These are phyloP conservation scores for Trichoderma aggressivum DNA, from an alignment of 2,329 filamentous ascomycete species.

Conservation along the genomic window DNA sequence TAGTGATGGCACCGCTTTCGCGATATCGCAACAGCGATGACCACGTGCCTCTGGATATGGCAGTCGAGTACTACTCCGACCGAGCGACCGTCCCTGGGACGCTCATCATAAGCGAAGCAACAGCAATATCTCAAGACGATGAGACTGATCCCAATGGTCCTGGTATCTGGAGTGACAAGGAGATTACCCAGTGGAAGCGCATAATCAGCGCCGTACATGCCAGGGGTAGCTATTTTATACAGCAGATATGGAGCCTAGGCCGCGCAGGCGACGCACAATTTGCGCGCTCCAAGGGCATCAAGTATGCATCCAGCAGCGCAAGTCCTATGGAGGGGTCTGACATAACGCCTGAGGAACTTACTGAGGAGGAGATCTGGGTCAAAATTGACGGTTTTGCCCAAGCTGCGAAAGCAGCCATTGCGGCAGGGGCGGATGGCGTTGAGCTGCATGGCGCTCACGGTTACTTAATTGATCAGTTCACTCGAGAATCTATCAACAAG, in stretches of 20 bases:
- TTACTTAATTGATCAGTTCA: background rate
- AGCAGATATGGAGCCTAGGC: slow-evolving; percentile 64
- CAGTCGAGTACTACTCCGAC: slow-evolving; percentile 44
- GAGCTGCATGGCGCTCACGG: background rate
- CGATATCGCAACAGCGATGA: background rate
- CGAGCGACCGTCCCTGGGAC: slow-evolving; percentile 41
- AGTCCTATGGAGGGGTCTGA: background rate
- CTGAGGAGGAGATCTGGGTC: background rate
- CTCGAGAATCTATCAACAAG: background rate
- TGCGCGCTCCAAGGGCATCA: background rate
- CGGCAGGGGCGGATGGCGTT: background rate
- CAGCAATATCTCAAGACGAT: slow-evolving; percentile 38
- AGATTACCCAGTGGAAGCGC: background rate
- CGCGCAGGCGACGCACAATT: slow-evolving; percentile 36
- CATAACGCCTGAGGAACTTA: background rate
- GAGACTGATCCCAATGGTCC: slow-evolving; percentile 41
- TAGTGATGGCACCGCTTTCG: background rate
- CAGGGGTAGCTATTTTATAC: slow-evolving; percentile 58
- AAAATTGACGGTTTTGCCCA: background rate
- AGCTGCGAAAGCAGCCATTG: background rate
- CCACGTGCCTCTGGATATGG: slow-evolving; percentile 12
- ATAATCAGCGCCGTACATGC: slow-evolving; percentile 61
- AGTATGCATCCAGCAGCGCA: background rate
- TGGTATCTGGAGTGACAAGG: slow-evolving; percentile 46
- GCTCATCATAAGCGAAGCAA: slow-evolving; percentile 46